Percentiles rank a stretch among this genome's conserved stretches.
Evolutionary conservation across 2,329 filamentous ascomycete genomes (phyloP).

Genomic region (Fusarium scirpi): DNA sequence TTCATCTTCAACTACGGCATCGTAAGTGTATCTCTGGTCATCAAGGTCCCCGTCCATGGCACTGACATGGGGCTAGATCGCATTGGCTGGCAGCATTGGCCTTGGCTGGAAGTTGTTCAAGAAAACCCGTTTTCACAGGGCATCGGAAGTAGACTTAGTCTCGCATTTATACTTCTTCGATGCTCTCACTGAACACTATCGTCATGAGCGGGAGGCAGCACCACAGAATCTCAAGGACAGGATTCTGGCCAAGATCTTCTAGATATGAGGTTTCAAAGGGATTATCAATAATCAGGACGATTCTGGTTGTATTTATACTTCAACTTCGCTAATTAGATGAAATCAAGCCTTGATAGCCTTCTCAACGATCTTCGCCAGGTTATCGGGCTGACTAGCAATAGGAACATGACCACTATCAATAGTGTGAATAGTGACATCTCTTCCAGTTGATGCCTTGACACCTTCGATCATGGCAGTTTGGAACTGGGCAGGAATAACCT

Average conservation of each 20-base stretch:
- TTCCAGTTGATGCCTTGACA: constrained; percentile 1
- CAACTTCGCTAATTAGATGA: fast-evolving
- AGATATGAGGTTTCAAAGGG: neutral
- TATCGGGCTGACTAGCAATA: constrained; percentile 10
- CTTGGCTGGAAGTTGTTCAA: neutral
- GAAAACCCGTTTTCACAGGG: neutral
- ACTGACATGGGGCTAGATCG: neutral
- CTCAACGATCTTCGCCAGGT: constrained; percentile 8
- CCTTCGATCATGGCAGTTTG: constrained; percentile 26
- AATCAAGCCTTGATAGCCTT: constrained; percentile 1
- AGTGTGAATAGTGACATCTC: constrained; percentile 1
- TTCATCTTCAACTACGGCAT: neutral
- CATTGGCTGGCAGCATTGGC: neutral
- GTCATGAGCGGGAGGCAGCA: neutral
- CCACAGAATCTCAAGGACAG: neutral
- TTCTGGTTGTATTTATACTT: neutral
- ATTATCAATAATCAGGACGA: fast-evolving
- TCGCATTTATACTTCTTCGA: neutral
- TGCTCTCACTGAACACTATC: neutral
- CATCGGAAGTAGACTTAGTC: neutral
- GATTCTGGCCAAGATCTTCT: neutral
- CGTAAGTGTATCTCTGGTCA: fast-evolving
- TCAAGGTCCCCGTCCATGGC: no score
- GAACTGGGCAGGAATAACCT: neutral
- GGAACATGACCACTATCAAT: constrained; percentile 15